Conservation (phyloP, 2,329 filamentous ascomycete genomes). For the Ophiostoma sp. region DNA sequence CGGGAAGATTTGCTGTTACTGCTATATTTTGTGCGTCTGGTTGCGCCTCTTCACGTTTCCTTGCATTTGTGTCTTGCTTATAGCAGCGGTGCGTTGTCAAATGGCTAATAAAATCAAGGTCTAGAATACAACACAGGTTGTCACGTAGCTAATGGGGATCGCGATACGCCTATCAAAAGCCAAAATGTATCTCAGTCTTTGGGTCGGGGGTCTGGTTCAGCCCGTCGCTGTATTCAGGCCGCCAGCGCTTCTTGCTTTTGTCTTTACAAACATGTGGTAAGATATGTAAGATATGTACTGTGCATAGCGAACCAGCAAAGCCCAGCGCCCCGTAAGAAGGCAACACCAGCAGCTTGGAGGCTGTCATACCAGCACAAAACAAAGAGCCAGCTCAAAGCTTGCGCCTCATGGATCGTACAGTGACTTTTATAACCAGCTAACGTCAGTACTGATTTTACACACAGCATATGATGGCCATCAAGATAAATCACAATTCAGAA, state of each 20-base stretch:
- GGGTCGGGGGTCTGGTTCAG: background rate
- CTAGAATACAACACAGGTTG: background rate
- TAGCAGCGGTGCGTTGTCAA: background rate
- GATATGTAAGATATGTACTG: too few relatives aligned
- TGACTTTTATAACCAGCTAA: too few relatives aligned
- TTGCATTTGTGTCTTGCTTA: background rate
- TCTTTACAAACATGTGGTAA: too few relatives aligned
- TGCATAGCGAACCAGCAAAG: too few relatives aligned
- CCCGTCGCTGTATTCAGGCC: background rate
- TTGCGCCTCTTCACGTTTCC: background rate
- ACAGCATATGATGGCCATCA: background rate
- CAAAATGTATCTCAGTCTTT: too few relatives aligned
- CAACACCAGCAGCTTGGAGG: too few relatives aligned
- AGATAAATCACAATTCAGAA: background rate
- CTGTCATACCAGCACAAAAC: background rate
- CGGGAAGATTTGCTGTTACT: background rate
- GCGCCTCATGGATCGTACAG: too few relatives aligned
- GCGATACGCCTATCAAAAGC: background rate
- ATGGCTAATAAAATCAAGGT: background rate
- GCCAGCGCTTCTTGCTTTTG: too few relatives aligned
- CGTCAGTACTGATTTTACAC: too few relatives aligned
- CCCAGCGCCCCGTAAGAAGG: too few relatives aligned
- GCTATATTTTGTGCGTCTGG: background rate
- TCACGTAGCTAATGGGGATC: background rate
- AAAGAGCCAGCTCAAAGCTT: background rate